Conservation (phyloP, 768 basidiomycete genomes). For the Pleurotus citrinopileatus region DNA sequence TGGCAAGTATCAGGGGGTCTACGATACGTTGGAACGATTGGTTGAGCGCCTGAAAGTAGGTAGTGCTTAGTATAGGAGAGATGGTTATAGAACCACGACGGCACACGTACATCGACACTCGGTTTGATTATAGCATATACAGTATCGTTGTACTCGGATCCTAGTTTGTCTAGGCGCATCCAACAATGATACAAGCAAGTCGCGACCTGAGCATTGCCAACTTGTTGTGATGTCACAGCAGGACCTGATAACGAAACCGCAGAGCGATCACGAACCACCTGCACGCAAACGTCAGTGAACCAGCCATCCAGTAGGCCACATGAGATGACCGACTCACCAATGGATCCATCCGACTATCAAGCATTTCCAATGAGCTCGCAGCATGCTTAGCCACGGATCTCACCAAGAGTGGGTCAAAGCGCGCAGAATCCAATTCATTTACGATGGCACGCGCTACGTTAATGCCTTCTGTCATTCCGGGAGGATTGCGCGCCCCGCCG, state of each 20-base stretch:
- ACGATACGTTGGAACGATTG: constrained; percentile 52
- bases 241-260: constrained; percentile 76
- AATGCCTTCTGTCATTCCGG: constrained; percentile 72
- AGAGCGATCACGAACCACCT: constrained; percentile 78
- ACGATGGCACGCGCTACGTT: constrained; percentile 73
- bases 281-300: not conserved
- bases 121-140: constrained; percentile 56
- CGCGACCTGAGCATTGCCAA: constrained; percentile 73
- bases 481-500: constrained; percentile 65
- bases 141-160: constrained; percentile 61
- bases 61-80: constrained; percentile 5
- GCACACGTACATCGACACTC: constrained; percentile 51
- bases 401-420: constrained; percentile 89
- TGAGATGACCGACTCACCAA: constrained; percentile 47
- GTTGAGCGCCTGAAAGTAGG: constrained; percentile 49
- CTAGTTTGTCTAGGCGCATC: constrained; percentile 60
- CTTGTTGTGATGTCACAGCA: constrained; percentile 73
- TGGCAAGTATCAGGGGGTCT: constrained; percentile 60
- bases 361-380: constrained; percentile 63
- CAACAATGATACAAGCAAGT: constrained; percentile 80
- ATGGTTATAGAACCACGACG: not conserved
- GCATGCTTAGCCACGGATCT: constrained; percentile 76
- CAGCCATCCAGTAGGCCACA: not conserved
- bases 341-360: constrained; percentile 60
- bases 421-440: constrained; percentile 91